Conservation (phyloP, 1,139 yeast genomes). For the Suhomyces atakaporum region DNA sequence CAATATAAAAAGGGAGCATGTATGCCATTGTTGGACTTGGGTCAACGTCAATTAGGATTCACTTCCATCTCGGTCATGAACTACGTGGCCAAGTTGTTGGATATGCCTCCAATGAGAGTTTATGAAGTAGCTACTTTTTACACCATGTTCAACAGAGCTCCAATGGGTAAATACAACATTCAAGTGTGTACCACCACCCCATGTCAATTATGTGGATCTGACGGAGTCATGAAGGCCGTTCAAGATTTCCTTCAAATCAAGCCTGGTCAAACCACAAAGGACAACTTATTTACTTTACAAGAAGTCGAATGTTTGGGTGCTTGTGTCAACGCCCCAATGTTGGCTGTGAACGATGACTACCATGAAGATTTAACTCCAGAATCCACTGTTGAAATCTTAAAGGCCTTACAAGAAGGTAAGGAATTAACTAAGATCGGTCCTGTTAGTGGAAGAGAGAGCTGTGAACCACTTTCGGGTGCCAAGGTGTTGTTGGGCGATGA, state of each 20-base stretch:
- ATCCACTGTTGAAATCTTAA: conserved; percentile 60
- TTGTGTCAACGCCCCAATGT: conserved; percentile 89
- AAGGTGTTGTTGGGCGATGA: conserved; percentile 62
- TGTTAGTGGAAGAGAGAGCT: conserved; percentile 63
- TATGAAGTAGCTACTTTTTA: conserved; percentile 92
- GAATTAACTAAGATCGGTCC: conserved; percentile 67
- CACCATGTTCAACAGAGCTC: conserved; percentile 88
- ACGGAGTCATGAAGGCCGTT: conserved; percentile 72
- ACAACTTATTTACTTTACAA: conserved; percentile 75
- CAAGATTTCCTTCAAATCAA: conserved; percentile 60
- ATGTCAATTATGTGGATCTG: conserved; percentile 84
- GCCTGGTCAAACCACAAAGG: conserved; percentile 80
- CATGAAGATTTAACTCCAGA: conserved; percentile 81
- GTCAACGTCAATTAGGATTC: conserved; percentile 87
- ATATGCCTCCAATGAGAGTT: conserved; percentile 94
- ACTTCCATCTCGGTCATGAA: conserved; percentile 91
- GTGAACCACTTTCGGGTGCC: conserved; percentile 78
- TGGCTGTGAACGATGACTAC: conserved; percentile 81
- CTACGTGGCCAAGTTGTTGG: conserved; percentile 82
- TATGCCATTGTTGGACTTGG: conserved; percentile 85
- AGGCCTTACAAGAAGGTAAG: conserved; percentile 64
- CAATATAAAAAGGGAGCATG: conserved; percentile 88
- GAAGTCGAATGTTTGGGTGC: conserved; percentile 95
- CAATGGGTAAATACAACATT: conserved; percentile 82
- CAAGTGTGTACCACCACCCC: conserved; percentile 93